phyloP scores from a whole-genome alignment of 352 stramenopile species.

The Aphanomyces euteiches region DNA sequence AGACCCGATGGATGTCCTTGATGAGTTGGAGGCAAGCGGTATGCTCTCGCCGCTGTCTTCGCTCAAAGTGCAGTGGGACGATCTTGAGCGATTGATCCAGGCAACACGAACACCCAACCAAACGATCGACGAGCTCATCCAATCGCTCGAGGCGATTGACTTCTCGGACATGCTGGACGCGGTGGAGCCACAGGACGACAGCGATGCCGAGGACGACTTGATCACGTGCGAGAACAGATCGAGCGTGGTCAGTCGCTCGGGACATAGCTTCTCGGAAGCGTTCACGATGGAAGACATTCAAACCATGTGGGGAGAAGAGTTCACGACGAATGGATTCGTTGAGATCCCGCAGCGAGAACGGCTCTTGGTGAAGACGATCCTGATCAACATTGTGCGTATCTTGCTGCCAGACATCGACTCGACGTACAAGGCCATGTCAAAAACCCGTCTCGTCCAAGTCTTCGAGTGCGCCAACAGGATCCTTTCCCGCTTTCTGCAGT shows the following conservation, averaged over 20 bases:
- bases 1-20: not conserved
- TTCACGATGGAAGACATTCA: constrained; percentile 49
- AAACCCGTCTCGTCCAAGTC: not conserved
- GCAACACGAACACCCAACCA: constrained; percentile 19
- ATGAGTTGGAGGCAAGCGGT: not conserved
- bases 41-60: not conserved
- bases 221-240: not conserved
- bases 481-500: not conserved
- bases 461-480: constrained; percentile 4
- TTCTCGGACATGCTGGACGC: constrained; percentile 20
- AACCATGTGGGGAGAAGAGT: constrained; percentile 17
- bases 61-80: constrained; percentile 21
- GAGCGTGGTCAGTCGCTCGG: not conserved
- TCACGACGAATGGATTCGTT: constrained; percentile 5
- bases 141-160: constrained; percentile 18
- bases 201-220: not conserved
- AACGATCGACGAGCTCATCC: constrained; percentile 23
- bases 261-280: not conserved
- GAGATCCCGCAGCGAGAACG: constrained; percentile 24
- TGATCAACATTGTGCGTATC: constrained; percentile 3
- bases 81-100: constrained; percentile 22
- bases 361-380: not conserved
- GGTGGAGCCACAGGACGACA: not conserved
- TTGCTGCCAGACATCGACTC: constrained; percentile 3
- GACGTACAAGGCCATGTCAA: constrained; percentile 3